phyloP scores from a whole-genome alignment of 75 land plant genomes.

The Selaginella tamariscina region DNA sequence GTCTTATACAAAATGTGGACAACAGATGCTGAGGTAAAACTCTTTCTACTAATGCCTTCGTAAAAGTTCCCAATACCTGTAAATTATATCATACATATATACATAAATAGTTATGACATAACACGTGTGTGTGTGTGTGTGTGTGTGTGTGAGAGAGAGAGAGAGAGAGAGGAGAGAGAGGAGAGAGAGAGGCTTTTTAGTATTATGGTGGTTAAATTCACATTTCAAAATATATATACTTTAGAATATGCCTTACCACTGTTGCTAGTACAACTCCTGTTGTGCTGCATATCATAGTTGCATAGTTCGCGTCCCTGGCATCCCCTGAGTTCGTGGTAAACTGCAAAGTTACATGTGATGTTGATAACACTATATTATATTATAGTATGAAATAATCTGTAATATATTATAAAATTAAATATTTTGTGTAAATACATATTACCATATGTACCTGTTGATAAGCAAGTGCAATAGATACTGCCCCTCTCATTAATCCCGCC shows the following conservation, averaged over 20 bases:
- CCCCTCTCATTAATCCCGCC: constrained; percentile 84
- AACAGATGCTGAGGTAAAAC: constrained; percentile 29
- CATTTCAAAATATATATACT: not conserved
- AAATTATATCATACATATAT: not conserved
- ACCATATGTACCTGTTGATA: constrained; percentile 41
- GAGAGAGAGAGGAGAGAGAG: constrained; percentile 6
- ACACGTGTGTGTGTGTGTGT: too few relatives aligned
- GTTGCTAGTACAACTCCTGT: constrained; percentile 52
- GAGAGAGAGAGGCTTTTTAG: not conserved
- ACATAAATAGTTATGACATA: not conserved
- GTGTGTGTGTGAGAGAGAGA: too few relatives aligned
- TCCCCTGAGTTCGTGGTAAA: constrained; percentile 14
- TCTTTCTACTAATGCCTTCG: constrained; percentile 41
- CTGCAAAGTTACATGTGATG: constrained; percentile 27
- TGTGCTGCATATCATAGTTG: constrained; percentile 42
- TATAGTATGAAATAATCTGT: not conserved
- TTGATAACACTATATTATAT: constrained; percentile 34
- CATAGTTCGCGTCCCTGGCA: constrained; percentile 3
- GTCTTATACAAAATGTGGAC: not conserved
- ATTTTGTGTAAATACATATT: not conserved
- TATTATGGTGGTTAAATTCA: not conserved
- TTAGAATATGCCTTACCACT: constrained; percentile 45
- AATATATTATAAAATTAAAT: not conserved
- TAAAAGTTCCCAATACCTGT: constrained; percentile 71
- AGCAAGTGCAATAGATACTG: constrained; percentile 70